Evolutionary conservation across 148 eudicot species (phyloP).

Genomic region (Nepenthes mirabilis): DNA sequence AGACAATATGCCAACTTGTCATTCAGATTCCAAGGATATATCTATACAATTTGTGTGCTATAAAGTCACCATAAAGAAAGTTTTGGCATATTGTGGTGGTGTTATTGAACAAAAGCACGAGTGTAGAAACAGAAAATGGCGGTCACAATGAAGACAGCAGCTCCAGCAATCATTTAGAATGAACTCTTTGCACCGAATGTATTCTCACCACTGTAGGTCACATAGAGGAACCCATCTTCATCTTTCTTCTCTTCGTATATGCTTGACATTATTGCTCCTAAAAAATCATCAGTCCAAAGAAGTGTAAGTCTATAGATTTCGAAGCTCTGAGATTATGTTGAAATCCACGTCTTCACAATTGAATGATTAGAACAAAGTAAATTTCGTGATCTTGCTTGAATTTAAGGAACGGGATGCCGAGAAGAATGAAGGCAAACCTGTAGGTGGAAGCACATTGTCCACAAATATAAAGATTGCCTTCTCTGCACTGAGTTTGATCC

Average conservation of each 20-base stretch:
- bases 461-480: constrained; percentile 35
- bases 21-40: too few relatives aligned
- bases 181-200: constrained; percentile 17
- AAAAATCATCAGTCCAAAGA: background rate
- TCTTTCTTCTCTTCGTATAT: constrained; percentile 33
- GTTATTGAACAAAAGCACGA: background rate
- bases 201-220: constrained; percentile 34
- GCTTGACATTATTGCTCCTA: constrained; percentile 28
- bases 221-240: constrained; percentile 30
- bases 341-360: background rate
- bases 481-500: constrained; percentile 31
- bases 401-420: background rate
- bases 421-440: constrained; percentile 10
- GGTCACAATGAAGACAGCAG: constrained; percentile 3
- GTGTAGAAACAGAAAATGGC: background rate
- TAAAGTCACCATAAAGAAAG: too few relatives aligned
- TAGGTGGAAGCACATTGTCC: constrained; percentile 34
- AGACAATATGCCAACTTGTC: too few relatives aligned
- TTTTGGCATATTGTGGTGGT: too few relatives aligned
- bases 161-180: background rate
- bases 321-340: background rate
- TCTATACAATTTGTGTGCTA: too few relatives aligned
- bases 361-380: background rate
- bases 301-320: background rate
- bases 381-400: background rate